phyloP scores from a whole-genome alignment of 371 early-diverging fungal species.

The Mortierella sp. region DNA sequence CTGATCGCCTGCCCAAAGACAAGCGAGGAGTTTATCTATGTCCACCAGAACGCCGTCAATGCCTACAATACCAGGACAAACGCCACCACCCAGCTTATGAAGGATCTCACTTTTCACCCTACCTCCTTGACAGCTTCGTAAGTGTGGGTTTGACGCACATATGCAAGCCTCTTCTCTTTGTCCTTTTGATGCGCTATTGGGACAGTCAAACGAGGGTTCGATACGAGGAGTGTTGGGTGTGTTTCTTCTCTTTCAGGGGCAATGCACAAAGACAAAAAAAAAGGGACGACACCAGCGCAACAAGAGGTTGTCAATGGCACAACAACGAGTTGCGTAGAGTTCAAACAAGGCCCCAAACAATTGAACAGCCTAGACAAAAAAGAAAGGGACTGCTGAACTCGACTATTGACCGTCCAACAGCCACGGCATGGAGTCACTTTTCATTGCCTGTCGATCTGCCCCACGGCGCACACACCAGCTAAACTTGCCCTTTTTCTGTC shows the following conservation, averaged over 20 bases:
- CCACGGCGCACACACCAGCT: neutral
- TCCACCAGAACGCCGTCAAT: conserved; percentile 71
- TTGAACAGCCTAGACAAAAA: neutral
- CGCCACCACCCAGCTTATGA: conserved; percentile 63
- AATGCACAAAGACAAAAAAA: neutral
- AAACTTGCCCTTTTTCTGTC: neutral
- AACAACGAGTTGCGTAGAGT: neutral
- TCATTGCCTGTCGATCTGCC: neutral
- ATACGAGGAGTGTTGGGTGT: neutral
- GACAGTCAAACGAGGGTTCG: neutral
- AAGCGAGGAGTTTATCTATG: conserved; percentile 69
- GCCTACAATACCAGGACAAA: conserved; percentile 74
- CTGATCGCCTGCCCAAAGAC: conserved; percentile 79
- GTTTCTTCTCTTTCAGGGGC: neutral
- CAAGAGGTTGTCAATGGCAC: neutral
- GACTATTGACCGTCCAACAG: neutral
- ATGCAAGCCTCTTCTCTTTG: neutral
- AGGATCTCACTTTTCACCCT: conserved; percentile 84
- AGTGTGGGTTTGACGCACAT: neutral
- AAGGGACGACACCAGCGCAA: neutral
- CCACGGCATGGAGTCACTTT: neutral
- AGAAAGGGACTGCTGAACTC: conserved; percentile 17
- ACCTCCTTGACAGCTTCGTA: conserved; percentile 69
- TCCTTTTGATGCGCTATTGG: neutral
- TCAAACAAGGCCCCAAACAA: conserved; percentile 10